Evolutionary conservation across 129 eudicot species (phyloP).

Genomic region (Artemisia annua): DNA sequence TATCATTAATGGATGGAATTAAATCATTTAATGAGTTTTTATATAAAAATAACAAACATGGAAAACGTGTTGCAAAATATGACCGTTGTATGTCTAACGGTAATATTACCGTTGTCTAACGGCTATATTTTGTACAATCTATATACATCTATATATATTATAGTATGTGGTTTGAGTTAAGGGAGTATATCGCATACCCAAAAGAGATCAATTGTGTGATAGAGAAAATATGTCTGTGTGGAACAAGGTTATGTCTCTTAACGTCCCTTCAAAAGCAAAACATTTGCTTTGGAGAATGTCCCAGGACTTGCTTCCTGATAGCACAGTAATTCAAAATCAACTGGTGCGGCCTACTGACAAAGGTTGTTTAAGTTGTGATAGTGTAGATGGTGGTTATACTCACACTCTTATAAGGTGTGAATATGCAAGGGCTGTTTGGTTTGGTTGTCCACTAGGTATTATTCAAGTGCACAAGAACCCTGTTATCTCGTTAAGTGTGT

Average conservation of each 20-base stretch:
- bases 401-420: slow-evolving; percentile 13
- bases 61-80: too few species aligned
- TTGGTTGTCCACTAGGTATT: slow-evolving; percentile 4
- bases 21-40: too few species aligned
- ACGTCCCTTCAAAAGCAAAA: slow-evolving; percentile 18
- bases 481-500: slow-evolving; percentile 12
- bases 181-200: background rate
- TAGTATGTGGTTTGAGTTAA: background rate
- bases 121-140: background rate
- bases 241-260: slow-evolving; percentile 20
- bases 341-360: background rate
- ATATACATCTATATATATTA: background rate
- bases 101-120: background rate
- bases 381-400: slow-evolving; percentile 4
- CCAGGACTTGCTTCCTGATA: slow-evolving; percentile 10
- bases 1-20: too few species aligned
- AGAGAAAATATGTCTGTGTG: background rate
- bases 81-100: too few species aligned
- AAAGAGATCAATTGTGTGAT: background rate
- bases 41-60: too few species aligned
- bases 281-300: slow-evolving; percentile 17
- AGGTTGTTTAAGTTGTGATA: slow-evolving; percentile 9
- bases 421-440: slow-evolving; percentile 15
- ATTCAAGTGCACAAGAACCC: background rate
- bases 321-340: background rate